phyloP scores from a whole-genome alignment of 306 rosid species.

The Astragalus membranaceus region DNA sequence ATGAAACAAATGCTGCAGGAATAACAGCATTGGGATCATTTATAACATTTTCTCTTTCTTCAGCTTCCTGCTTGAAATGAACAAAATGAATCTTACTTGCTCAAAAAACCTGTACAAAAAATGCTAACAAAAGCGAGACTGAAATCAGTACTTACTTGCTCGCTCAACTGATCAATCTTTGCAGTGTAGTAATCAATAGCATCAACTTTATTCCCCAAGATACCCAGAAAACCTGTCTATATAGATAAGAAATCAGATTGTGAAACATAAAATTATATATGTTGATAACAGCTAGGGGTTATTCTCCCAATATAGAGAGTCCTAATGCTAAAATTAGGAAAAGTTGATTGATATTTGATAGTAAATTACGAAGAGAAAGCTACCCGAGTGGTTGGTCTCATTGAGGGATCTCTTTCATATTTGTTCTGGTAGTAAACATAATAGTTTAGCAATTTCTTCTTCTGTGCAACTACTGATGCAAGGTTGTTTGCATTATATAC shows the following conservation, averaged over 20 bases:
- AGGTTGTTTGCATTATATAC: conserved; percentile 76
- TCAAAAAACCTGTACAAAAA: not conserved
- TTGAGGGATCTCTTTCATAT: conserved; percentile 50
- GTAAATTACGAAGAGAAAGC: conserved; percentile 29
- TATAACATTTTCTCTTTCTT: conserved; percentile 58
- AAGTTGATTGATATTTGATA: not conserved
- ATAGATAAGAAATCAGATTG: conserved; percentile 34
- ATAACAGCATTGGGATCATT: conserved; percentile 54
- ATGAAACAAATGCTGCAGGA: conserved; percentile 95
- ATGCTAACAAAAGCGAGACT: not conserved
- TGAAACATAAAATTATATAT: conserved; percentile 22
- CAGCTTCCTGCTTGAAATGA: conserved; percentile 58
- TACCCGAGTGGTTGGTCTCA: conserved; percentile 76
- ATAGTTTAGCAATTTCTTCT: conserved; percentile 58
- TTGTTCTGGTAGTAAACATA: conserved; percentile 69
- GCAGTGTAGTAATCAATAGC: conserved; percentile 59
- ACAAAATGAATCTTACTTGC: not conserved
- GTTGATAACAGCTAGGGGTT: conserved; percentile 3
- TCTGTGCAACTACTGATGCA: conserved; percentile 54
- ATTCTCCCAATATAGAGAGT: conserved; percentile 6
- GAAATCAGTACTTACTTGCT: conserved; percentile 48
- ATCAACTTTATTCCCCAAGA: conserved; percentile 55
- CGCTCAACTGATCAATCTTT: conserved; percentile 35
- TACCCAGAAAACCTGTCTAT: conserved; percentile 81
- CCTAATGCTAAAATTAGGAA: not conserved